Percentiles rank a stretch among this genome's conserved stretches.
These are phyloP conservation scores for Cotoneaster glaucophyllus DNA, from an alignment of 306 rosid species.

Conservation along the genomic window DNA sequence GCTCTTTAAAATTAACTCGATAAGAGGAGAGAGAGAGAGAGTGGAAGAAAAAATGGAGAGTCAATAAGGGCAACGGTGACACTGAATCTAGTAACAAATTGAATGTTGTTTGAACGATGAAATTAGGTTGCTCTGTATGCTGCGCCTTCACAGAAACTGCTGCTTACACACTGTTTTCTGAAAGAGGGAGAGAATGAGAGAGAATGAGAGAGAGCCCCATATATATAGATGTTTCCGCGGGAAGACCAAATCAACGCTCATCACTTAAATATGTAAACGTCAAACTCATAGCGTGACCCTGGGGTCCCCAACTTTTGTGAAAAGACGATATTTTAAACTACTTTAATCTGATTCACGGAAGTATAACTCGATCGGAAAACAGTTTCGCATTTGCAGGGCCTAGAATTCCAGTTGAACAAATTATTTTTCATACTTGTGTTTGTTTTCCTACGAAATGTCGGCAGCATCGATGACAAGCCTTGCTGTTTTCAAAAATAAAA, in stretches of 20 bases:
- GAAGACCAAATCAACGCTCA: slow-evolving; percentile 16
- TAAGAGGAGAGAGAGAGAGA: background rate
- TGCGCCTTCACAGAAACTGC: slow-evolving; percentile 14
- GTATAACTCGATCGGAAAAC: background rate
- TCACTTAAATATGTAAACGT: background rate
- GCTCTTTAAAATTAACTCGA: background rate
- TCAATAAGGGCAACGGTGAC: slow-evolving; percentile 19
- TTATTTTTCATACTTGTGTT: background rate
- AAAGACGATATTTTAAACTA: no score
- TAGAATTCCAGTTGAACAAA: background rate
- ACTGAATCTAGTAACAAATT: background rate
- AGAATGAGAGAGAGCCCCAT: background rate
- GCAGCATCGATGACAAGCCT: background rate
- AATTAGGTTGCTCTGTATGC: background rate
- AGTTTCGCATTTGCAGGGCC: background rate
- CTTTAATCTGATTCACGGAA: no score
- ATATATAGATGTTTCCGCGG: slow-evolving; percentile 1
- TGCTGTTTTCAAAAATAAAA: background rate
- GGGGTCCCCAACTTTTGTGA: background rate
- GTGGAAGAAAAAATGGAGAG: background rate
- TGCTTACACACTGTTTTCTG: background rate
- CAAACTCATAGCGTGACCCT: background rate
- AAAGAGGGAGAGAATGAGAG: background rate
- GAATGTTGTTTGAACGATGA: background rate
- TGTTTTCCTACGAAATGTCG: background rate